Evolutionary conservation across 1,139 yeast species (phyloP).

Genomic region (Debaryomycetaceae sp.): DNA sequence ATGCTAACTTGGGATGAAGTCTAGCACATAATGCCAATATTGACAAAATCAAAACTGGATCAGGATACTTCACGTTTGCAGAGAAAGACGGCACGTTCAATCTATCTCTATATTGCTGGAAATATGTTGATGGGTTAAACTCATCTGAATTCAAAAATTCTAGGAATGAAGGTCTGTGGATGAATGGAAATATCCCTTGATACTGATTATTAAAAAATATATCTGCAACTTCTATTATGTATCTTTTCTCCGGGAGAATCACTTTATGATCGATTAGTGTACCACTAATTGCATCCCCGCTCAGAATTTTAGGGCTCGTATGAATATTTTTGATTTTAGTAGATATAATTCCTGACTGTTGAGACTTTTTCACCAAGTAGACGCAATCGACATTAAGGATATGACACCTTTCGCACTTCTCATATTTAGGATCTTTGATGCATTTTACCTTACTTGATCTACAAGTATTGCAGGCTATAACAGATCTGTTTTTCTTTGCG

Average conservation of each 20-base stretch:
- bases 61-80: conserved; percentile 19
- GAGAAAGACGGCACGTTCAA: conserved; percentile 12
- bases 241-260: conserved; percentile 23
- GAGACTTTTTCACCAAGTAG: no score
- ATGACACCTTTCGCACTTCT: no score
- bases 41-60: conserved; percentile 30
- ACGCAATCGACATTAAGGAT: no score
- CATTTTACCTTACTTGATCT: no score
- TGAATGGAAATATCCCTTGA: conserved; percentile 30
- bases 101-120: conserved; percentile 17
- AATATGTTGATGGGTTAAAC: conserved; percentile 26
- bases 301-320: no score
- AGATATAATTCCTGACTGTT: no score
- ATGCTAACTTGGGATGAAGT: conserved; percentile 27
- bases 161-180: conserved; percentile 30
- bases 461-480: no score
- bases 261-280: no score
- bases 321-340: no score
- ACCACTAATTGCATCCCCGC: no score
- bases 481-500: no score
- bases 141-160: conserved; percentile 22
- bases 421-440: no score
- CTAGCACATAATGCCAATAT: conserved; percentile 34
- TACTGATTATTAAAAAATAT: conserved; percentile 33
- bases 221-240: conserved; percentile 23